phyloP scores from a whole-genome alignment of 129 eudicot species.

The Flaveria linearis region DNA sequence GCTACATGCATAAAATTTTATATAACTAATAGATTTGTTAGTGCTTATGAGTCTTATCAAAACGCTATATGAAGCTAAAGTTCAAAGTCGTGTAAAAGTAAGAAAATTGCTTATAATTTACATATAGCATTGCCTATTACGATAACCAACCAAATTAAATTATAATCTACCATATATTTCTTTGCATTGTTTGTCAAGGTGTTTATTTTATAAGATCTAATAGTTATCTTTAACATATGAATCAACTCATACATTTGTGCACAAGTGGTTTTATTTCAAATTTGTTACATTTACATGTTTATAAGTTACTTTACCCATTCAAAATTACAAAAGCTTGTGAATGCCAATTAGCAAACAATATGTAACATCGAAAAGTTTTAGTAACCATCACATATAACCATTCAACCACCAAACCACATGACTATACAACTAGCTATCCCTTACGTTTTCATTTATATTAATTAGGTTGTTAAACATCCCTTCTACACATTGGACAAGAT shows the following conservation, averaged over 20 bases:
- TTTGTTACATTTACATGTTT: background rate
- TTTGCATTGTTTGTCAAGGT: no score
- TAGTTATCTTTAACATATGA: background rate
- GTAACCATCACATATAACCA: conserved; percentile 5
- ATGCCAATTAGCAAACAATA: background rate
- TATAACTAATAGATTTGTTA: no score
- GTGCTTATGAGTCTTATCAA: no score
- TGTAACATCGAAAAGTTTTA: background rate
- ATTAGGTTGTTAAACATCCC: conserved; percentile 32
- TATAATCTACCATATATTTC: no score
- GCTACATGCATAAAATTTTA: background rate
- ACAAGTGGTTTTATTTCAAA: background rate
- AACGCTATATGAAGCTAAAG: no score
- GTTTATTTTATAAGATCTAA: no score
- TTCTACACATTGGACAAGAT: conserved; percentile 76
- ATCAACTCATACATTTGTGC: background rate
- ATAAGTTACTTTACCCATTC: background rate
- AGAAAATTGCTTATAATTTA: no score
- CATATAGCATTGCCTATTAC: no score
- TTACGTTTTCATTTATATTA: conserved; percentile 9
- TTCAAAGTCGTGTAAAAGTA: no score
- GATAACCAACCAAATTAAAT: no score
- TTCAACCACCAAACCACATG: conserved; percentile 12
- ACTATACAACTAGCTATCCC: background rate
- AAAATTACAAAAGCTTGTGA: background rate